Evolutionary conservation across 768 basidiomycete species (phyloP), one percentile per base, ranked within the genome.

Genomic region (Megacollybia marginata): DNA sequence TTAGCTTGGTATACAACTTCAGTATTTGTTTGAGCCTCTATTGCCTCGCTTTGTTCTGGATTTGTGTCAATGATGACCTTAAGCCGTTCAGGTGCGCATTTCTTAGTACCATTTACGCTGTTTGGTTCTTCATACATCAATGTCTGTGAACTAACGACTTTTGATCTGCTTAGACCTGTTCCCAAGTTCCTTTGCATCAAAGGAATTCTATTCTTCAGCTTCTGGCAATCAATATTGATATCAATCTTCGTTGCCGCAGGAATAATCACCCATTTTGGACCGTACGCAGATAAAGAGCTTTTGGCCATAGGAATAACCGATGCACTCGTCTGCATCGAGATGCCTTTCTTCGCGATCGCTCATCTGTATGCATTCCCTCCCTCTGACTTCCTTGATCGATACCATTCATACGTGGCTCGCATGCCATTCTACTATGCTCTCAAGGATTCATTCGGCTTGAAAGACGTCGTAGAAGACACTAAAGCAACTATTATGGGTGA

Each of bases 111-210:
- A 6, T 18, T 42, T 32, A 44, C 1, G 23, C 23, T 28, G 23
- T 28, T 18, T 43, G 9, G 23, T 23, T 47, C 18, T 40, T 46
- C 46, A 48, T 28, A 23, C 35, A 47, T 51, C 12, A 53, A 42
- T 40, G 2, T 31, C 33, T 19, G 10, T 19, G 23, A 28, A 6
- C 23, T 28, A 28, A 28, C 23, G 23, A 6, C 6, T 28, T 28
- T 28, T 28, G 4, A 28, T 46, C 54, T 23, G 50, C 54, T 18
- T 58, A 86, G 95, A 10, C 92, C 92, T 0, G 80, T 94, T 56
- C 92, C 96, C 2, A 99, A 99, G 66, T 99, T 99, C 67, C 82
- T 98, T 23, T 99, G 93, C 62, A 93, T 99, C 57, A 99, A 99
- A 63, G 95, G 95, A 42, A 92, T 99, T 56, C 75, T 99, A 18